phyloP scores from a whole-genome alignment of 2,329 filamentous ascomycete genomes.

The Aspergillus jensenii region DNA sequence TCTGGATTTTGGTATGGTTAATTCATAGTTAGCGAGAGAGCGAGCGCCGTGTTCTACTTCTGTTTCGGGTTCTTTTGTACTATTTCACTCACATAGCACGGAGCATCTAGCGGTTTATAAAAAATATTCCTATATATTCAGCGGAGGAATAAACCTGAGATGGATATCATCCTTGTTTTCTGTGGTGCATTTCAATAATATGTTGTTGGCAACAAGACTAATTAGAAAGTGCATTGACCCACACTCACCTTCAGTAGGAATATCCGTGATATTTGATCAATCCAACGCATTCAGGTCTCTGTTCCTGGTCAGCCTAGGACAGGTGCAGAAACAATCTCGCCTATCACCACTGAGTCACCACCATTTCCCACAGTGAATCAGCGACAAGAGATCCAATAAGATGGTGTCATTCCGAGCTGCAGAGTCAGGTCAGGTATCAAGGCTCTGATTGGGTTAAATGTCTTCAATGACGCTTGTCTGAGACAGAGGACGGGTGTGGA shows the following conservation, averaged over 20 bases:
- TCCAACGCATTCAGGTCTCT: neutral
- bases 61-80: neutral
- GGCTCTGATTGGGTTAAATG: no score
- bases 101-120: neutral
- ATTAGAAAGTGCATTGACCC: neutral
- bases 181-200: neutral
- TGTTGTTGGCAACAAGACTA: neutral
- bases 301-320: neutral
- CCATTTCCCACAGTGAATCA: no score
- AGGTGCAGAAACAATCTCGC: neutral
- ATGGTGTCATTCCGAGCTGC: no score
- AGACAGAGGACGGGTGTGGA: neutral
- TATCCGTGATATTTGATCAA: neutral
- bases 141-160: neutral
- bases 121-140: neutral
- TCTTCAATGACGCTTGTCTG: no score
- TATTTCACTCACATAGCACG: neutral
- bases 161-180: neutral
- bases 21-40: slow-evolving; percentile 9
- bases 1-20: slow-evolving; percentile 31
- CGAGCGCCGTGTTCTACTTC: neutral
- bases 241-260: neutral
- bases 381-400: no score
- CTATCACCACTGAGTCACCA: neutral
- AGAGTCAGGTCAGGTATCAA: no score